Percentiles rank a stretch among this genome's conserved stretches.
phyloP scores from a whole-genome alignment of 1,139 yeast species.

The Candida tunisiensis region DNA sequence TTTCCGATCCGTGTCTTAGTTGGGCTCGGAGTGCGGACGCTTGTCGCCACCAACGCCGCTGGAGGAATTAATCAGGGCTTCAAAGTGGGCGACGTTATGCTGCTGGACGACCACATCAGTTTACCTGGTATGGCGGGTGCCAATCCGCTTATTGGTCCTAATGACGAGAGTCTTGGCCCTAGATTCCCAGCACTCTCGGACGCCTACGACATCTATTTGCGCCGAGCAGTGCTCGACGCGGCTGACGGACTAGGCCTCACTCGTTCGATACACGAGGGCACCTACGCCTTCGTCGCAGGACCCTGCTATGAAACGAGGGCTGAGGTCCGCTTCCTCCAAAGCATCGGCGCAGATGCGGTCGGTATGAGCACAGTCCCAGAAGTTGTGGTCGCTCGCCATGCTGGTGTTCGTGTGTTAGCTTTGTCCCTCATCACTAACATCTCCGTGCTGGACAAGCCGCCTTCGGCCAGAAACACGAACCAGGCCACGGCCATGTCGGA shows the following conservation, averaged over 20 bases:
- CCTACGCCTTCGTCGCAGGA: slow-evolving; percentile 74
- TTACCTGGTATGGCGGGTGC: slow-evolving; percentile 80
- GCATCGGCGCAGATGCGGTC: slow-evolving; percentile 81
- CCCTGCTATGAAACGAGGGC: slow-evolving; percentile 93
- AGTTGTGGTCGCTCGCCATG: slow-evolving; percentile 81
- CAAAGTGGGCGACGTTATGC: slow-evolving; percentile 81
- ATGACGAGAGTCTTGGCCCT: slow-evolving; percentile 65
- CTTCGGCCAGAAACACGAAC: slow-evolving; percentile 42
- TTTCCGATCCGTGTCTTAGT: slow-evolving; percentile 73
- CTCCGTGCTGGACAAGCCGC: slow-evolving; percentile 61
- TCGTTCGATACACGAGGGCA: slow-evolving; percentile 70
- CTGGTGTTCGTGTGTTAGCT: slow-evolving; percentile 68
- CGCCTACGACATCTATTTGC: slow-evolving; percentile 64
- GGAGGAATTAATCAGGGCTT: slow-evolving; percentile 63
- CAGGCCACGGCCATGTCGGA: slow-evolving; percentile 19
- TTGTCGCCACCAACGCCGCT: slow-evolving; percentile 84
- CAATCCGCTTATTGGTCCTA: slow-evolving; percentile 82
- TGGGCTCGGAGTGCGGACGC: slow-evolving; percentile 37
- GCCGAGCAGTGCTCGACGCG: slow-evolving; percentile 30
- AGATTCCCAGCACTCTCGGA: slow-evolving; percentile 80
- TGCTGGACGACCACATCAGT: slow-evolving; percentile 76
- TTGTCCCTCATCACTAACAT: slow-evolving; percentile 75
- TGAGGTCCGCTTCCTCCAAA: slow-evolving; percentile 60
- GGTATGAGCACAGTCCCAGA: slow-evolving; percentile 99
- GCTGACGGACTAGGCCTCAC: slow-evolving; percentile 34